phyloP scores from a whole-genome alignment of 2,329 filamentous ascomycete species.

The Thelonectria rubi region DNA sequence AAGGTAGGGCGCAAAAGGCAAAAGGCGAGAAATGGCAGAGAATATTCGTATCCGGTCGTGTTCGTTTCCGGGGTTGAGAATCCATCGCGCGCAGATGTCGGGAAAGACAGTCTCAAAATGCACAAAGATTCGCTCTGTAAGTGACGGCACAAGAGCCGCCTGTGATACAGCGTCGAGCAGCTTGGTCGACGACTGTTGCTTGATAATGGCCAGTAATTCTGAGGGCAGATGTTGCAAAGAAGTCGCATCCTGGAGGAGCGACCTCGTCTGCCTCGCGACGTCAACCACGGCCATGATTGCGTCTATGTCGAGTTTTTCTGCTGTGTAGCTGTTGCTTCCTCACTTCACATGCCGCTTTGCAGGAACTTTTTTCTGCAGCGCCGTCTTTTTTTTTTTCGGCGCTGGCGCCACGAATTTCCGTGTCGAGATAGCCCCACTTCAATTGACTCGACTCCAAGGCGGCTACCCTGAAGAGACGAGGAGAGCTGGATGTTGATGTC shows the following conservation, averaged over 20 bases:
- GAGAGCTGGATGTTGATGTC: not conserved
- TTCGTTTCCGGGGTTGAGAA: slow-evolving; percentile 56
- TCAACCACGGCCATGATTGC: slow-evolving; percentile 65
- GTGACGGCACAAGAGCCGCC: slow-evolving; percentile 72
- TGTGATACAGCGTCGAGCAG: slow-evolving; percentile 77
- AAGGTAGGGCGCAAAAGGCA: slow-evolving; percentile 85
- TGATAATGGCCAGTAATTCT: slow-evolving; percentile 75
- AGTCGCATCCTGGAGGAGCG: slow-evolving; percentile 63
- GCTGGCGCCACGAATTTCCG: slow-evolving; percentile 49
- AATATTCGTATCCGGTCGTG: slow-evolving; percentile 59
- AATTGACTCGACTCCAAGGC: slow-evolving; percentile 16
- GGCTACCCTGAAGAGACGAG: slow-evolving; percentile 7
- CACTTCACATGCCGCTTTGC: slow-evolving; percentile 41
- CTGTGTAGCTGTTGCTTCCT: slow-evolving; percentile 41
- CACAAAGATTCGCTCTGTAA: slow-evolving; percentile 77
- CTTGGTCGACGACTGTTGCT: slow-evolving; percentile 67
- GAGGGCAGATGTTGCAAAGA: slow-evolving; percentile 70
- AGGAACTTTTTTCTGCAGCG: slow-evolving; percentile 49
- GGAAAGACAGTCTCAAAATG: slow-evolving; percentile 80
- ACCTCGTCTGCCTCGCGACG: slow-evolving; percentile 63
- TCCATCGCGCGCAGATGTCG: slow-evolving; percentile 85
- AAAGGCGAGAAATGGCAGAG: slow-evolving; percentile 78
- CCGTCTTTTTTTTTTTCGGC: slow-evolving; percentile 42
- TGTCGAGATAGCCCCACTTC: slow-evolving; percentile 45
- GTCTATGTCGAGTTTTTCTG: slow-evolving; percentile 43